Percentiles rank a stretch among this genome's conserved stretches.
These are phyloP conservation scores for Metschnikowia gelsemii DNA, from an alignment of 805 yeast species.

Conservation along the genomic window DNA sequence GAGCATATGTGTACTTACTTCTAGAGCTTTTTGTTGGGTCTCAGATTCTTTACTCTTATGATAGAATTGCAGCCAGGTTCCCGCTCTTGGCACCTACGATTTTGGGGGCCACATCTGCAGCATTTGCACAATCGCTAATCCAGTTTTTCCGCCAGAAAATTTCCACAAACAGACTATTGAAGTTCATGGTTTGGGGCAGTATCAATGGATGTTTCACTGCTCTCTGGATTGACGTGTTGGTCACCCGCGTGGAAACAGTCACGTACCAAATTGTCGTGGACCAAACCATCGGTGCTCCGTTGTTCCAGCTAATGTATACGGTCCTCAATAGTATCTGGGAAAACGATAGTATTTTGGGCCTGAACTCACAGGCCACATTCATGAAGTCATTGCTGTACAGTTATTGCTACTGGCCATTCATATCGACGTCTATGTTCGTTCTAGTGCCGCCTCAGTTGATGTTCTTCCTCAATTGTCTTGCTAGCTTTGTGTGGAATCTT, in stretches of 20 bases:
- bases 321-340: conserved; percentile 57
- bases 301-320: conserved; percentile 52
- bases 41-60: conserved; percentile 32
- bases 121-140: conserved; percentile 42
- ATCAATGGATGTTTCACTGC: conserved; percentile 56
- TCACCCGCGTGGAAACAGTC: conserved; percentile 35
- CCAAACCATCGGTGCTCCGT: conserved; percentile 54
- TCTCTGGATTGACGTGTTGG: conserved; percentile 53
- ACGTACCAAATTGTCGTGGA: conserved; percentile 47
- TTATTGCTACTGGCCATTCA: conserved; percentile 59
- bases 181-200: conserved; percentile 60
- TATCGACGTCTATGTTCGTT: conserved; percentile 50
- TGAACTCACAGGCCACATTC: conserved; percentile 28
- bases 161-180: conserved; percentile 33
- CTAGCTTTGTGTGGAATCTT: conserved; percentile 56
- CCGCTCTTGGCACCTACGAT: conserved; percentile 38
- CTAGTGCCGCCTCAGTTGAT: conserved; percentile 49
- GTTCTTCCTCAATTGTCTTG: conserved; percentile 59
- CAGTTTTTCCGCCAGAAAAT: conserved; percentile 35
- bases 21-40: conserved; percentile 29
- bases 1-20: conserved; percentile 23
- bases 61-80: conserved; percentile 19
- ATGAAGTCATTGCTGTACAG: conserved; percentile 51
- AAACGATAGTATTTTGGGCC: conserved; percentile 31
- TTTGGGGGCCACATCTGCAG: conserved; percentile 41